phyloP scores from a whole-genome alignment of 495 filamentous ascomycete species.

The Amniculicola lignicola region DNA sequence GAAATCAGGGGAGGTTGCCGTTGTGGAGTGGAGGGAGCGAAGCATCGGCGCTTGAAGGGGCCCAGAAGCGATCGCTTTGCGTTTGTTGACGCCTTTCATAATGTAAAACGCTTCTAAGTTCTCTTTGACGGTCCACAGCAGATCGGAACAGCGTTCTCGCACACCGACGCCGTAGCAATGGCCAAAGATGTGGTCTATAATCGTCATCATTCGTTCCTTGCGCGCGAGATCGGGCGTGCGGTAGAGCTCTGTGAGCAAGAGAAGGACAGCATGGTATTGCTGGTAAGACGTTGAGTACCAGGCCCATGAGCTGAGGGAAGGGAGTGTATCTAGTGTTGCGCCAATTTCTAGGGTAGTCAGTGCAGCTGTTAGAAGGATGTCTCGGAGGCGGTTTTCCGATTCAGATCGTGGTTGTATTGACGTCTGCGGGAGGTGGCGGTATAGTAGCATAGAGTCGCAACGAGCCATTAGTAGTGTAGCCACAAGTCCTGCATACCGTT shows the following conservation, averaged over 20 bases:
- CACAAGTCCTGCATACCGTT: slow-evolving; percentile 31
- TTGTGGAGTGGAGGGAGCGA: neutral
- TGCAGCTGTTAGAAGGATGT: slow-evolving; percentile 27
- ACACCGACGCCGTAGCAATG: slow-evolving; percentile 35
- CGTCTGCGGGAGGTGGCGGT: slow-evolving; percentile 33
- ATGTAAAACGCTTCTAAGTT: slow-evolving; percentile 32
- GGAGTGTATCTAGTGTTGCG: slow-evolving; percentile 33
- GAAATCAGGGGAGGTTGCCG: neutral
- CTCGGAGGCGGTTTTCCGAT: slow-evolving; percentile 31
- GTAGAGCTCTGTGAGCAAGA: slow-evolving; percentile 33
- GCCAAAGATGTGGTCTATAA: slow-evolving; percentile 36
- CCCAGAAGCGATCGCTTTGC: neutral
- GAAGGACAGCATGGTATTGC: slow-evolving; percentile 32
- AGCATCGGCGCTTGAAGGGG: neutral
- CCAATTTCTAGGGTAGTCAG: slow-evolving; percentile 33
- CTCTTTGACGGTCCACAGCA: slow-evolving; percentile 34
- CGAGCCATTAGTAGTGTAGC: slow-evolving; percentile 31
- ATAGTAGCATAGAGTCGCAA: slow-evolving; percentile 35
- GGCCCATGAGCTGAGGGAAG: slow-evolving; percentile 30
- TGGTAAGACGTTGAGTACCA: slow-evolving; percentile 37
- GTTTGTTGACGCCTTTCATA: slow-evolving; percentile 28
- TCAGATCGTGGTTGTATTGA: slow-evolving; percentile 27
- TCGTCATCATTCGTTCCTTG: slow-evolving; percentile 34
- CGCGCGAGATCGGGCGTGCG: slow-evolving; percentile 27
- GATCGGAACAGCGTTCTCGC: slow-evolving; percentile 28